Percentiles rank a stretch among this genome's conserved stretches.
These are phyloP conservation scores for Falciphora oryzae DNA, from an alignment of 2,329 filamentous ascomycete genomes.

Conservation along the genomic window DNA sequence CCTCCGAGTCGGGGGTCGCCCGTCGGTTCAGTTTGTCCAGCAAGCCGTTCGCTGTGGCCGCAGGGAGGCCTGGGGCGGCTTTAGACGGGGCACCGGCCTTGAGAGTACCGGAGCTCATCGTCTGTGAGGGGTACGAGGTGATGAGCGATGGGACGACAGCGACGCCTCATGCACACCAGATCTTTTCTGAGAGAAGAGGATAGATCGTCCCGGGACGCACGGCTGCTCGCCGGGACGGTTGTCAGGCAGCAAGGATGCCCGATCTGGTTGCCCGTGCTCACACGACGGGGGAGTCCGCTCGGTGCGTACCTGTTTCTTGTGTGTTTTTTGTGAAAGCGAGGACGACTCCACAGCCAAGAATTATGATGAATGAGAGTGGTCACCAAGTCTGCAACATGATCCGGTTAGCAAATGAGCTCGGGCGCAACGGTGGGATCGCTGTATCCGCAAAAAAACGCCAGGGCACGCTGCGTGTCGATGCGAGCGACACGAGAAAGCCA, in stretches of 20 bases:
- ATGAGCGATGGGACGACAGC: neutral
- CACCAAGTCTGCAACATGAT: neutral
- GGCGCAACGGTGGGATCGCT: neutral
- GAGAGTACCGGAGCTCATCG: slow-evolving; percentile 44
- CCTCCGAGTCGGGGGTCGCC: slow-evolving; percentile 91
- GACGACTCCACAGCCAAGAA: neutral
- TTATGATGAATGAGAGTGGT: neutral
- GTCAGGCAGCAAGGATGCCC: neutral
- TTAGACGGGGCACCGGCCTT: slow-evolving; percentile 48
- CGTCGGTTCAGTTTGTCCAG: slow-evolving; percentile 75
- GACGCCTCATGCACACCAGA: neutral
- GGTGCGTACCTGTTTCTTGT: neutral
- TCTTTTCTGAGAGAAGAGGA: neutral
- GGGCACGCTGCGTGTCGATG: neutral
- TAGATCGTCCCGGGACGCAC: neutral
- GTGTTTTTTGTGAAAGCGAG: neutral
- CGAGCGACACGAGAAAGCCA: neutral
- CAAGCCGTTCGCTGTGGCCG: slow-evolving; percentile 49
- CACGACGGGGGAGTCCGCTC: neutral
- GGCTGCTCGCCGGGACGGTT: neutral
- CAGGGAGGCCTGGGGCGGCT: slow-evolving; percentile 40
- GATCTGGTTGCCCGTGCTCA: neutral
- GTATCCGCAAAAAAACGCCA: neutral
- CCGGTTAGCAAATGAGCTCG: neutral
- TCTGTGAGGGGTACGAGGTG: slow-evolving; percentile 18